Conservation (phyloP, 2,329 filamentous ascomycete genomes). For the Fusarium sp. region DNA sequence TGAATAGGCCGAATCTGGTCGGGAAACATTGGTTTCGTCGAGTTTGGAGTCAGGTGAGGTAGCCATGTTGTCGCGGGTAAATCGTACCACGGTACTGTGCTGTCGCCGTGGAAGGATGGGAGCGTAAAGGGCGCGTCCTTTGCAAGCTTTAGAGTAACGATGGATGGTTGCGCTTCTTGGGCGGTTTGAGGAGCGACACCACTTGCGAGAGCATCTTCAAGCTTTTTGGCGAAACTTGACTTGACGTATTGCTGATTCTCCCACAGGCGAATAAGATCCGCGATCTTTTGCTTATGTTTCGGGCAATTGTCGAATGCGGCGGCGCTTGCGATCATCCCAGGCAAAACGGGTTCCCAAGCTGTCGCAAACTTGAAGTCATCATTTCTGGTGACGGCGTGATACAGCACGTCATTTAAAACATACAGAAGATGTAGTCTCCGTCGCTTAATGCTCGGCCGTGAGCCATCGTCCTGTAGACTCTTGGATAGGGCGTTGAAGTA, state of each 20-base stretch:
- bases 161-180: slow-evolving; percentile 31
- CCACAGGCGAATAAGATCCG: slow-evolving; percentile 75
- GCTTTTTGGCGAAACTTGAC: slow-evolving; percentile 60
- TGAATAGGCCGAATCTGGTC: slow-evolving; percentile 76
- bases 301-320: slow-evolving; percentile 67
- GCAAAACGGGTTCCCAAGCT: slow-evolving; percentile 67
- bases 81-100: slow-evolving; percentile 79
- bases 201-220: slow-evolving; percentile 67
- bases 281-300: slow-evolving; percentile 73
- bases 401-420: slow-evolving; percentile 80
- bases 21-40: slow-evolving; percentile 76
- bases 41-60: slow-evolving; percentile 80
- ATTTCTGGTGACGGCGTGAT: slow-evolving; percentile 69
- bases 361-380: slow-evolving; percentile 63
- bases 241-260: slow-evolving; percentile 71
- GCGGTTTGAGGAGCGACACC: slow-evolving; percentile 42
- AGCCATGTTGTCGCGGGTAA: slow-evolving; percentile 85
- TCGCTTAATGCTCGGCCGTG: slow-evolving; percentile 67
- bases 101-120: slow-evolving; percentile 81
- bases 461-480: slow-evolving; percentile 45
- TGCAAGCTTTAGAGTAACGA: slow-evolving; percentile 50
- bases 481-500: slow-evolving; percentile 77
- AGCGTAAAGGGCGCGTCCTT: slow-evolving; percentile 74
- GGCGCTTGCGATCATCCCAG: slow-evolving; percentile 69
- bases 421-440: slow-evolving; percentile 81